Conservation (phyloP, 805 yeast species). For the Pichia membranifaciens region DNA sequence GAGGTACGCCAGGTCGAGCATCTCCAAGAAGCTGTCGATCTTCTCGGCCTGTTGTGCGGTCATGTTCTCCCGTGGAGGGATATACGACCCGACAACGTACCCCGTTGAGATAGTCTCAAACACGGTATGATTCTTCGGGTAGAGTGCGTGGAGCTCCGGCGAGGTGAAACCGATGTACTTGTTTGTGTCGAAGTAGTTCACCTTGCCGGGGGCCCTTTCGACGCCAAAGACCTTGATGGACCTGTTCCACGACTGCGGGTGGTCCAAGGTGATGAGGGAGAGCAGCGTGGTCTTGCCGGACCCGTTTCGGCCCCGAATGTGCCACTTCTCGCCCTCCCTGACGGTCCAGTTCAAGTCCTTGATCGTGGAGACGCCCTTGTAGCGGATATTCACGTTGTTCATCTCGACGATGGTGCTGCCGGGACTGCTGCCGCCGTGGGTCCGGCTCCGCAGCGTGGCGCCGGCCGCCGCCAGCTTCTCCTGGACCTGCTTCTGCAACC, state of each 20-base stretch:
- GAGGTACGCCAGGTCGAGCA: conserved; percentile 37
- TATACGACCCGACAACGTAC: conserved; percentile 57
- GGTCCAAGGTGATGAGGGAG: conserved; percentile 85
- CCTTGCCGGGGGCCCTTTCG: conserved; percentile 66
- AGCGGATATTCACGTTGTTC: conserved; percentile 56
- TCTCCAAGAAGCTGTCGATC: conserved; percentile 41
- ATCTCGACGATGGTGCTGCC: conserved; percentile 40
- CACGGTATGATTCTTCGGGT: conserved; percentile 53
- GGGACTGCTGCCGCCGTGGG: no score
- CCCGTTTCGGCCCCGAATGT: conserved; percentile 84
- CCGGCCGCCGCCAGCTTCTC: conserved; percentile 6
- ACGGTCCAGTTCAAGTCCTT: conserved; percentile 61
- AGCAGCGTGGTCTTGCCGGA: conserved; percentile 88
- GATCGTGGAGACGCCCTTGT: conserved; percentile 57
- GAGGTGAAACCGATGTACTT: conserved; percentile 77
- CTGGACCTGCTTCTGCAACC: conserved; percentile 14
- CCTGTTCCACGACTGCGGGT: conserved; percentile 91
- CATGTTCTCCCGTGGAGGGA: conserved; percentile 39
- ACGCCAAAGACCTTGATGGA: conserved; percentile 58
- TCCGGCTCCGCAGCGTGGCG: no score
- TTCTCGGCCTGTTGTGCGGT: conserved; percentile 31
- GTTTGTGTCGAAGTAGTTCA: conserved; percentile 75
- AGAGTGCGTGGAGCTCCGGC: conserved; percentile 89
- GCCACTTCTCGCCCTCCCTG: conserved; percentile 75
- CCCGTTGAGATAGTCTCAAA: conserved; percentile 67